phyloP scores from a whole-genome alignment of 768 basidiomycete species.

The Dendrothele bispora region DNA sequence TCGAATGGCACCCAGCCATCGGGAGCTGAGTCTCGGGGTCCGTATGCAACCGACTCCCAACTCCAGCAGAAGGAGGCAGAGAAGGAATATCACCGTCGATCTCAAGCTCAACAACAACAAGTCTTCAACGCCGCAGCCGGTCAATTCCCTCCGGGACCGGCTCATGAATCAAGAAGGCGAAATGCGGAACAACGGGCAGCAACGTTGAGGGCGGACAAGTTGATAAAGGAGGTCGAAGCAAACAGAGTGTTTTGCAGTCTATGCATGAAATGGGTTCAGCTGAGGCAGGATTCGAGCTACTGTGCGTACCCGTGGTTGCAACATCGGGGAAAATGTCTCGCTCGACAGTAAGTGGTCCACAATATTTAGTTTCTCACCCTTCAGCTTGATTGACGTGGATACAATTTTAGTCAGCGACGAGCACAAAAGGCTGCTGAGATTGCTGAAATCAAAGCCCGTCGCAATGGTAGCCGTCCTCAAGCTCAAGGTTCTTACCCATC shows the following conservation, averaged over 20 bases:
- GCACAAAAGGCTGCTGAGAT: constrained; percentile 55
- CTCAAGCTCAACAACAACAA: no score
- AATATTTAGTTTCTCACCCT: constrained; percentile 1
- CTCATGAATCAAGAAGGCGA: constrained; percentile 66
- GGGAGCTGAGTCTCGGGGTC: not conserved
- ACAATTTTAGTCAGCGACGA: constrained; percentile 49
- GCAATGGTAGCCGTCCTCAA: constrained; percentile 3
- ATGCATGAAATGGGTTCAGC: constrained; percentile 82
- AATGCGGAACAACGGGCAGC: constrained; percentile 82
- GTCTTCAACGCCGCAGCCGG: no score
- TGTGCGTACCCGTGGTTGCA: constrained; percentile 84
- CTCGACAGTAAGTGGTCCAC: constrained; percentile 57
- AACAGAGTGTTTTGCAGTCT: constrained; percentile 73
- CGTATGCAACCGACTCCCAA: no score
- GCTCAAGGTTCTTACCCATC: not conserved
- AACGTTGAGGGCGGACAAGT: constrained; percentile 61
- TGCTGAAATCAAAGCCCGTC: constrained; percentile 43
- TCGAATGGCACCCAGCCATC: not conserved
- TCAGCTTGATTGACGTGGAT: constrained; percentile 3
- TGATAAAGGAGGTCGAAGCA: constrained; percentile 71
- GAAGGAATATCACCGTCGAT: not conserved
- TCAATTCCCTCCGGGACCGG: constrained; percentile 20
- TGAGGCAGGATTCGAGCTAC: constrained; percentile 74
- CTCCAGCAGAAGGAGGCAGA: not conserved
- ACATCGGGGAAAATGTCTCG: constrained; percentile 74